phyloP scores from a whole-genome alignment of 805 yeast species.

The Starmerella etchellsii region DNA sequence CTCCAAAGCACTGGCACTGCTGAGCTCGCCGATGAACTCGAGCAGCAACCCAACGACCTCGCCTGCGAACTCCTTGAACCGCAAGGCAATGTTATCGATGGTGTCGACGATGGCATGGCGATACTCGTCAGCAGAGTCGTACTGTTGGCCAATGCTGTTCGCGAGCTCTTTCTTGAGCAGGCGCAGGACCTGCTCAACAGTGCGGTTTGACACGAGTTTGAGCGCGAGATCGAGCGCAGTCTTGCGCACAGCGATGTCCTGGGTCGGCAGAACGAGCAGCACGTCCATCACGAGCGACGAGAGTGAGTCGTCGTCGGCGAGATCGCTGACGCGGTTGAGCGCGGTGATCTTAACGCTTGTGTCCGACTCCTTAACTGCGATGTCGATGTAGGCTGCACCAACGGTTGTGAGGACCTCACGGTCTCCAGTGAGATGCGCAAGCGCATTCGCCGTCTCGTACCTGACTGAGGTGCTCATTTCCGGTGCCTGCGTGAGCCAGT shows the following conservation, averaged over 20 bases:
- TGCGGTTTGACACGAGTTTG: constrained; percentile 67
- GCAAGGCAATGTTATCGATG: constrained; percentile 77
- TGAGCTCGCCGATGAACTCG: constrained; percentile 71
- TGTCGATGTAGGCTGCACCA: constrained; percentile 72
- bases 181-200: constrained; percentile 87
- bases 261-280: constrained; percentile 70
- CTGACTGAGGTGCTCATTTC: constrained; percentile 36
- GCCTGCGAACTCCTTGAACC: constrained; percentile 82
- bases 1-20: constrained; percentile 75
- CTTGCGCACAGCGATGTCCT: constrained; percentile 80
- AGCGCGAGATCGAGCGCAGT: constrained; percentile 80
- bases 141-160: constrained; percentile 46
- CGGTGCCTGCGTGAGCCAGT: constrained; percentile 34
- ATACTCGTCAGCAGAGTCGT: constrained; percentile 72
- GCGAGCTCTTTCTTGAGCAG: constrained; percentile 83
- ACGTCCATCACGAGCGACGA: constrained; percentile 78
- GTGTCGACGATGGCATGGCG: constrained; percentile 79
- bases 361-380: constrained; percentile 87
- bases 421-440: constrained; percentile 43
- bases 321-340: constrained; percentile 67
- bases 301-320: constrained; percentile 68
- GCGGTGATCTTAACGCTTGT: constrained; percentile 89
- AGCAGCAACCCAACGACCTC: constrained; percentile 77
- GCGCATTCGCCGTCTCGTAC: constrained; percentile 82
- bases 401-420: constrained; percentile 62